These are phyloP conservation scores for Yamadazyma sp. DNA, from an alignment of 805 yeast genomes.

Conservation along the genomic window DNA sequence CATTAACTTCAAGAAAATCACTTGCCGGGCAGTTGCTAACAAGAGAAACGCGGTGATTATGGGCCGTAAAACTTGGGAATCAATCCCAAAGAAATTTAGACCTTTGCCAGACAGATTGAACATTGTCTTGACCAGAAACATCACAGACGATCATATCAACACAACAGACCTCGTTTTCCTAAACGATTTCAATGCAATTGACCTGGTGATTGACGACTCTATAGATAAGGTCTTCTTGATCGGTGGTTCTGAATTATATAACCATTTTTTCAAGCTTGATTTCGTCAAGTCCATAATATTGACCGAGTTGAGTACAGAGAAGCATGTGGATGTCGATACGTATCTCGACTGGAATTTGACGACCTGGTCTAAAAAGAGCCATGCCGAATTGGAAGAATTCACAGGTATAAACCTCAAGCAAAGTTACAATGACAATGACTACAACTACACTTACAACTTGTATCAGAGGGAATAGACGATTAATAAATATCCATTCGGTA, in stretches of 20 bases:
- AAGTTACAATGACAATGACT: constrained; percentile 14
- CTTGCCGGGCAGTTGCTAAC: constrained; percentile 42
- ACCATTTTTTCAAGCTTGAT: constrained; percentile 45
- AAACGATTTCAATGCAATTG: constrained; percentile 23
- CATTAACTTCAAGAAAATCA: constrained; percentile 77
- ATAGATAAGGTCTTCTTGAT: constrained; percentile 73
- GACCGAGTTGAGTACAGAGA: constrained; percentile 57
- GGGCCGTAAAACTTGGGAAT: constrained; percentile 97
- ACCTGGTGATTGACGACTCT: constrained; percentile 21
- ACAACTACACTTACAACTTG: constrained; percentile 11
- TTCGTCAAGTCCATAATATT: constrained; percentile 56
- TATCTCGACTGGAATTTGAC: constrained; percentile 47
- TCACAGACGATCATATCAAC: constrained; percentile 12
- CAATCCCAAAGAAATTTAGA: constrained; percentile 80
- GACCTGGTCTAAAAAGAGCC: constrained; percentile 38
- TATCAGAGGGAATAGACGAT: constrained; percentile 10
- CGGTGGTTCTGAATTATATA: constrained; percentile 91
- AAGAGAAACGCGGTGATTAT: constrained; percentile 75
- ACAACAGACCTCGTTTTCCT: constrained; percentile 28
- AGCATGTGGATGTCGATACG: constrained; percentile 66
- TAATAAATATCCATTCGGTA: constrained; percentile 3
- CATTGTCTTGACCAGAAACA: constrained; percentile 67
- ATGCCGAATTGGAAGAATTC: constrained; percentile 35
- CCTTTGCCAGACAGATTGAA: constrained; percentile 79
- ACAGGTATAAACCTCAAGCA: constrained; percentile 32